A percentile compares a stretch with the other conserved stretches of the same genome.
phyloP scores from a whole-genome alignment of 164 flowering plant species.

The Pachysandra terminalis region DNA sequence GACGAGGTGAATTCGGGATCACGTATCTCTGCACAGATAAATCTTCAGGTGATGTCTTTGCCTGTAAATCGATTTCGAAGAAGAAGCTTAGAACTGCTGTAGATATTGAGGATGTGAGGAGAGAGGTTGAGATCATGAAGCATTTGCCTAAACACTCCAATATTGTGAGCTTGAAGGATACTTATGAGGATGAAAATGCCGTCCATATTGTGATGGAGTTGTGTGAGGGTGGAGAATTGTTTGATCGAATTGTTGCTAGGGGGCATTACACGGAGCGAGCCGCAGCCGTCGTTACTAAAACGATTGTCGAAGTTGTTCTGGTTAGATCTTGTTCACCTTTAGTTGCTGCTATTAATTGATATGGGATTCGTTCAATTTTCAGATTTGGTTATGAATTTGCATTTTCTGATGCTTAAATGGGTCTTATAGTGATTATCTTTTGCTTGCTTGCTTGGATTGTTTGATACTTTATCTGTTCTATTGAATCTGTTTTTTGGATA shows the following conservation, averaged over 20 bases:
- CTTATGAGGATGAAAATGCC: slow-evolving; percentile 79
- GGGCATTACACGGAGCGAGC: slow-evolving; percentile 92
- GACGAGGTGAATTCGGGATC: slow-evolving; percentile 83
- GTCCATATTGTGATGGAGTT: slow-evolving; percentile 91
- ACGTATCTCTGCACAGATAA: slow-evolving; percentile 78
- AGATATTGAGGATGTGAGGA: slow-evolving; percentile 83
- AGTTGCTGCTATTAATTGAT: not conserved
- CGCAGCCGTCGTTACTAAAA: slow-evolving; percentile 65
- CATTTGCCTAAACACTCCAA: slow-evolving; percentile 75
- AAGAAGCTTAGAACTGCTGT: slow-evolving; percentile 75
- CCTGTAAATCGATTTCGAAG: slow-evolving; percentile 89
- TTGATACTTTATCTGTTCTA: too few relatives aligned
- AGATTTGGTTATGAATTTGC: not conserved
- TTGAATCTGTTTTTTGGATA: not conserved
- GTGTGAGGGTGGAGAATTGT: slow-evolving; percentile 90
- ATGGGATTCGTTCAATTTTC: too few relatives aligned
- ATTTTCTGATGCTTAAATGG: not conserved
- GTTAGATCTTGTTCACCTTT: slow-evolving; percentile 24
- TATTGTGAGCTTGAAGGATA: slow-evolving; percentile 68
- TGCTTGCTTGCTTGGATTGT: slow-evolving; percentile 1
- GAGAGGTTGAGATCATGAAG: slow-evolving; percentile 85
- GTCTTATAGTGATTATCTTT: not conserved
- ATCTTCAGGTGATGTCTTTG: slow-evolving; percentile 41
- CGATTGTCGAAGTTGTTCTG: slow-evolving; percentile 89
- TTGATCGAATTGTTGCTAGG: slow-evolving; percentile 82